Base-by-base conservation (phyloP, 306 rosid species). In the Cucurbita maxima region DNA sequence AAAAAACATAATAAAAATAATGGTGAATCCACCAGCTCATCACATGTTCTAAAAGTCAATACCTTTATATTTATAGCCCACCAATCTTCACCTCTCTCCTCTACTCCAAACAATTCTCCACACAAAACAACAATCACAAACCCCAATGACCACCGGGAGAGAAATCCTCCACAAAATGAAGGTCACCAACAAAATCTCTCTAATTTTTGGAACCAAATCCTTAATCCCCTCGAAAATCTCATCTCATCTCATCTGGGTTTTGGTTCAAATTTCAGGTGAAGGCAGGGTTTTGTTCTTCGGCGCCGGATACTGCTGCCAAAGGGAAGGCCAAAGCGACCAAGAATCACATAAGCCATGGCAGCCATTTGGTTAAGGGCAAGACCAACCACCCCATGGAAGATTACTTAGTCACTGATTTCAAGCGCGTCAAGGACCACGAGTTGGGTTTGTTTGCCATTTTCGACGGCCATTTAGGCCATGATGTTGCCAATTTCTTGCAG, bases 381-480 rank as follows among this genome's bases (percentile, higher is more conserved):
- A 76, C 92, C 7, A 78, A 61, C 6, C 96, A 89, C 54, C 84
- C 86, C 7, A 89, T 87, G 96, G 92, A 89, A 81, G 92, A 89
- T 67, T 87, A 80, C 53, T 55, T 82, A 43, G 92, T 89, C 55
- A 77, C 96, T 22, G 84, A 82, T 71, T 83, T 83, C 78, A 87
- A 82, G 86, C 81, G 76, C 77, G 76, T 79, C 37, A 76, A 76
- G 10, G 86, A 87, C 40, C 73, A 75, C 9, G 86, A 83, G 14
- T 75, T 89, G 66, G 96, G 96, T 30, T 79, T 89, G 38, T 87
- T 89, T 78, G 96, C 96, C 7, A 89, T 89, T 62, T 89, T 89
- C 37, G 96, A 89, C 75, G 92, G 91, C 45, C 96, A 89, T 79
- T 83, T 82, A 75, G 91, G 96, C 61, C 88, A 89, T 72, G 83